Base-by-base conservation (phyloP, 2,329 filamentous ascomycete species). In the Colletotrichum cordylinicola region DNA sequence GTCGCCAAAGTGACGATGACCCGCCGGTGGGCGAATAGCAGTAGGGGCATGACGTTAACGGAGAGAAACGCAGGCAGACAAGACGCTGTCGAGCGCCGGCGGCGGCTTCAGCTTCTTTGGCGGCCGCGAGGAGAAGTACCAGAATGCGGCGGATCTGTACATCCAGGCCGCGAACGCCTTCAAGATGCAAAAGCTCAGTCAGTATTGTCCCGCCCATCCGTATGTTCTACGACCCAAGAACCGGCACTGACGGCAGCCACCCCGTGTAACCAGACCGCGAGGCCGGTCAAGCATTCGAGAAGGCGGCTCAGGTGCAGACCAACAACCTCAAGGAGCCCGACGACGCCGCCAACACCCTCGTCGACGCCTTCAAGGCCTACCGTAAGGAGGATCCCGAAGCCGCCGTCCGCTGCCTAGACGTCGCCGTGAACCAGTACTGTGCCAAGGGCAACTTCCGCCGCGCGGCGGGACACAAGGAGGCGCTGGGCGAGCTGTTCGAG, bases 311-410 rank as follows among this genome's bases (percentile, higher is more conserved):
- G 58, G 93, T 98, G 75, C 95, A 98, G 84, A 91, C 88, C 66
- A 90, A 93, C 79, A 93, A 96, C 80, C 91, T 98, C 67, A 98
- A 96, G 83, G 96, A 98, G 82, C 95, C 94, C 56, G 95, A 98
- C 83, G 97, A 98, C 83, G 95, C 96, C 64, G 96, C 96, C 78
- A 98, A 98, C 86, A 94, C 94, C 64, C 88, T 96, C 77, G 92
- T 94, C 81, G 96, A 98, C 84, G 97, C 97, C 68, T 98, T 96
- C 91, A 98, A 98, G 88, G 94, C 95, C 76, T 98, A 98, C 87
- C 91, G 94, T 81, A 98, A 96, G 86, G 93, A 94, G 69, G 93
- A 95, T 81, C 96, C 96, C 24, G 90, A 95, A 82, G 94, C 96
- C 81, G 96, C 96, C 18, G 95, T 94, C 58, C 90, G 95, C 77